phyloP scores from a whole-genome alignment of 2,329 filamentous ascomycete genomes.

The Aspergillus sp. region DNA sequence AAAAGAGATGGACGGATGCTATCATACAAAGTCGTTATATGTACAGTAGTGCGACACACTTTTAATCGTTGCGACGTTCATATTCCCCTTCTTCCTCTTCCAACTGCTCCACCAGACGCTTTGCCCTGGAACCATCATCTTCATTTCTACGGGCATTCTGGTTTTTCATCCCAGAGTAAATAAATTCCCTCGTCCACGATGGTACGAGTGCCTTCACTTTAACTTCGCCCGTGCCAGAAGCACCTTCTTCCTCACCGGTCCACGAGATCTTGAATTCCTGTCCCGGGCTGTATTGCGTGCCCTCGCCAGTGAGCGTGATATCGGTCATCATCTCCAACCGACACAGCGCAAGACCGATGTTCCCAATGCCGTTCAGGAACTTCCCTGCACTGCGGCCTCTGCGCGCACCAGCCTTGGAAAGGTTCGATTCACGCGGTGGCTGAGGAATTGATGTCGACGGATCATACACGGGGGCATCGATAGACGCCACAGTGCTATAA shows the following conservation, averaged over 20 bases:
- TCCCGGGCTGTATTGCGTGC: conserved; percentile 52
- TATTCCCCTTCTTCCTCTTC: conserved; percentile 26
- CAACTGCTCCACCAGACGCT: conserved; percentile 30
- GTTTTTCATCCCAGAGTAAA: conserved; percentile 32
- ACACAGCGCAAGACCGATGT: conserved; percentile 80
- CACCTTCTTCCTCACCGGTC: conserved; percentile 39
- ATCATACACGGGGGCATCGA: conserved; percentile 42
- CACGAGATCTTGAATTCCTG: conserved; percentile 57
- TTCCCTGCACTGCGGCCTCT: conserved; percentile 68
- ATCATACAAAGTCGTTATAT: conserved; percentile 17
- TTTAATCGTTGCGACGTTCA: conserved; percentile 18
- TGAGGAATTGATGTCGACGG: conserved; percentile 18
- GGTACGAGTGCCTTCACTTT: conserved; percentile 77
- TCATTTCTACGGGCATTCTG: conserved; percentile 10
- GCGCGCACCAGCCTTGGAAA: conserved; percentile 45
- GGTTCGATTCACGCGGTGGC: conserved; percentile 43
- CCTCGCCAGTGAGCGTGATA: conserved; percentile 62
- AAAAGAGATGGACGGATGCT: conserved; percentile 1
- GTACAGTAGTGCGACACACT: conserved; percentile 13
- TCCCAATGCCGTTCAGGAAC: conserved; percentile 71
- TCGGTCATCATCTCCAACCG: conserved; percentile 88
- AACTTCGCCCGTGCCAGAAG: conserved; percentile 36
- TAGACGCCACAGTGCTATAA: conserved; percentile 36
- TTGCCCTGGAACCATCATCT: conserved; percentile 25
- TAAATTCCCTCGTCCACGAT: conserved; percentile 57